Evolutionary conservation across 2,329 filamentous ascomycete genomes (phyloP).

Genomic region (Dryadomyces sulphureus): DNA sequence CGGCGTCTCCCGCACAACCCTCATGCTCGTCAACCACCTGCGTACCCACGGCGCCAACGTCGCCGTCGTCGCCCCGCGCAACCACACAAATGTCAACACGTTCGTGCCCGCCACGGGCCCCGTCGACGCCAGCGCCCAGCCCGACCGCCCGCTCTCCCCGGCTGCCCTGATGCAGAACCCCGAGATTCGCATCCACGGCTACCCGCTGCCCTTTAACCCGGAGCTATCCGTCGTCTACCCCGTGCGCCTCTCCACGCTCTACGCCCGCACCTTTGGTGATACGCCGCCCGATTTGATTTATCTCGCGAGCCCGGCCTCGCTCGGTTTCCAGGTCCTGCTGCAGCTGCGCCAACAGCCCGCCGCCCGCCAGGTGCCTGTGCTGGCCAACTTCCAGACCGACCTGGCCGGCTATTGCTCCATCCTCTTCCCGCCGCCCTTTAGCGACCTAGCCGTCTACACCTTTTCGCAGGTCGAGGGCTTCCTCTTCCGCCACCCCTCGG

Average conservation of each 20-base stretch:
- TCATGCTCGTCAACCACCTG: slow-evolving; percentile 54
- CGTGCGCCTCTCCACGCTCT: slow-evolving; percentile 47
- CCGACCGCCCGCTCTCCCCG: not conserved
- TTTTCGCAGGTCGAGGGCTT: slow-evolving; percentile 51
- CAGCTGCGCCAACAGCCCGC: slow-evolving; percentile 45
- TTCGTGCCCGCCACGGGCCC: slow-evolving; percentile 29
- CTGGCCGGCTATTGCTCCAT: slow-evolving; percentile 55
- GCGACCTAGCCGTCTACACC: slow-evolving; percentile 44
- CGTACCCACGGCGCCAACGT: slow-evolving; percentile 48
- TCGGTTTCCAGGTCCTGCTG: slow-evolving; percentile 58
- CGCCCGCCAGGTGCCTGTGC: slow-evolving; percentile 39
- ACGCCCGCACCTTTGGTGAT: slow-evolving; percentile 40
- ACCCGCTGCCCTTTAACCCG: slow-evolving; percentile 55
- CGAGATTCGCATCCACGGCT: slow-evolving; percentile 48
- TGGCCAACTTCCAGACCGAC: slow-evolving; percentile 61
- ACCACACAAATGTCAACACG: slow-evolving; percentile 37
- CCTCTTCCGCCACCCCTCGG: slow-evolving; percentile 44
- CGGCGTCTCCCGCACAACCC: slow-evolving; percentile 56
- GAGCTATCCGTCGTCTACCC: slow-evolving; percentile 57
- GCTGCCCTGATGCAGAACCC: slow-evolving; percentile 13
- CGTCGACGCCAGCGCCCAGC: slow-evolving; percentile 18
- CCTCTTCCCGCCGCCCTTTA: slow-evolving; percentile 49
- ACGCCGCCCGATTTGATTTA: slow-evolving; percentile 50
- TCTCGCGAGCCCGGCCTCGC: slow-evolving; percentile 51
- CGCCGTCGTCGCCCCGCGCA: slow-evolving; percentile 50